Base-by-base conservation (phyloP, 2,329 filamentous ascomycete genomes). In the Fusarium guadeloupense region DNA sequence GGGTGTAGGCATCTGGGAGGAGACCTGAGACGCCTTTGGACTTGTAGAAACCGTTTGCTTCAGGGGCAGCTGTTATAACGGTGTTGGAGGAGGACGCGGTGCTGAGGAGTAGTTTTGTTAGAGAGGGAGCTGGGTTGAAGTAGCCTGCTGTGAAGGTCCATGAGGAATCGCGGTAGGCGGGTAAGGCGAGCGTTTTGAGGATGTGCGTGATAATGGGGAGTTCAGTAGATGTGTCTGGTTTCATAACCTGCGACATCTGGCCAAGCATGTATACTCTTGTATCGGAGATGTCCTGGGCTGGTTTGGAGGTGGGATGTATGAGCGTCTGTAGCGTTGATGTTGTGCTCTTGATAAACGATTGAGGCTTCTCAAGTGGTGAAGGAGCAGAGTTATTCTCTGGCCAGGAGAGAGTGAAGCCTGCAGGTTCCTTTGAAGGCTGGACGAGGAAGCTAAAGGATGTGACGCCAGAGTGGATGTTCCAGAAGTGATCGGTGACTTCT, bases 141-240 rank as follows among this genome's bases (percentile, higher is more conserved):
- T 99, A 99, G 46, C 95, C 95, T 0, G 95, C 95, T 1, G 95
- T 98, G 75, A 99, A 98, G 0, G 92, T 95, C 95, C 95, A 99
- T 13, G 87, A 89, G 0, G 90, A 91, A 28, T 85, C 83, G 9
- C 81, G 78, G 68, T 92, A 90, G 6, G 82, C 78, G 0, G 89
- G 83, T 0, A 75, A 77, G 1, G 89, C 83, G 4, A 97, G 83
- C 1, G 84, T 85, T 37, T 84, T 83, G 4, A 98, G 83, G 33
- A 98, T 84, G 39, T 85, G 85, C 0, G 87, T 92, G 16, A 99
- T 80, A 14, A 90, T 89, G 1, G 92, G 92, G 12, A 95, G 88
- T 74, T 99, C 95, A 12, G 94, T 98, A 1, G 94, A 97, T 1
- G 86, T 86, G 67, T 96, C 88, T 0, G 89, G 89, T 30, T 83